A percentile compares a stretch with the other conserved stretches of the same genome.
Conservation (phyloP, 768 basidiomycete species). For the Termitomyces bulborhizus region DNA sequence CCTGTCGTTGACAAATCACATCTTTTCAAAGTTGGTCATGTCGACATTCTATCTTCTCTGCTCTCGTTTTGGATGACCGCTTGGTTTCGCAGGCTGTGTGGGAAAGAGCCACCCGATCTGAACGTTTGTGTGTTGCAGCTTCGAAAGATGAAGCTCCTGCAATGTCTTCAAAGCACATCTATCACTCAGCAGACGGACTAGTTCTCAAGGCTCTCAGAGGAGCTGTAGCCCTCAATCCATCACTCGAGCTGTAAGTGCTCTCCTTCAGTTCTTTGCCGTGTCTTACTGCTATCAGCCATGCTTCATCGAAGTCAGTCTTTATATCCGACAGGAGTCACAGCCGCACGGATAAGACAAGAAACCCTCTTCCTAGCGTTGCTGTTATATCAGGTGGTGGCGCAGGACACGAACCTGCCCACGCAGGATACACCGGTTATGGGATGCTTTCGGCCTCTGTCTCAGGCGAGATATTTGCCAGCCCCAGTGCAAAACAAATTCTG, state of each 20-base stretch:
- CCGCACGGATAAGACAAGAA: neutral
- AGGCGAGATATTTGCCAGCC: slow-evolving; percentile 60
- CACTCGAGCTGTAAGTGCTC: slow-evolving; percentile 28
- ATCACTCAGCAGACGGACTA: slow-evolving; percentile 32
- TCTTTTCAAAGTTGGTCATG: neutral
- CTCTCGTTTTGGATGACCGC: neutral
- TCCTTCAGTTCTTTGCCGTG: neutral
- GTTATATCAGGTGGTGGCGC: slow-evolving; percentile 46
- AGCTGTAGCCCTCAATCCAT: slow-evolving; percentile 33
- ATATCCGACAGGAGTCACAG: slow-evolving; percentile 12
- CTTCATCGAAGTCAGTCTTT: slow-evolving; percentile 30
- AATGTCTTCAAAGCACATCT: slow-evolving; percentile 40
- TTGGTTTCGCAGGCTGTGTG: neutral
- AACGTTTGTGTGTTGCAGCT: neutral
- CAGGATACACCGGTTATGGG: slow-evolving; percentile 50
- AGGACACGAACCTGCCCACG: slow-evolving; percentile 58
- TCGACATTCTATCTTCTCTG: neutral
- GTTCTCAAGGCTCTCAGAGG: slow-evolving; percentile 38
- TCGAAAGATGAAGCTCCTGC: neutral
- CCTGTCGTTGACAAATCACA: neutral
- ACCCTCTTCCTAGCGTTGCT: slow-evolving; percentile 21
- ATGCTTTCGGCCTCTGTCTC: slow-evolving; percentile 50
- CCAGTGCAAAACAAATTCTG: slow-evolving; percentile 53
- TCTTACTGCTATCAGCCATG: slow-evolving; percentile 21
- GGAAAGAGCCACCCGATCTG: neutral